Evolutionary conservation across 2,329 filamentous ascomycete genomes (phyloP).

Genomic region (Trichocomaceae sp.): DNA sequence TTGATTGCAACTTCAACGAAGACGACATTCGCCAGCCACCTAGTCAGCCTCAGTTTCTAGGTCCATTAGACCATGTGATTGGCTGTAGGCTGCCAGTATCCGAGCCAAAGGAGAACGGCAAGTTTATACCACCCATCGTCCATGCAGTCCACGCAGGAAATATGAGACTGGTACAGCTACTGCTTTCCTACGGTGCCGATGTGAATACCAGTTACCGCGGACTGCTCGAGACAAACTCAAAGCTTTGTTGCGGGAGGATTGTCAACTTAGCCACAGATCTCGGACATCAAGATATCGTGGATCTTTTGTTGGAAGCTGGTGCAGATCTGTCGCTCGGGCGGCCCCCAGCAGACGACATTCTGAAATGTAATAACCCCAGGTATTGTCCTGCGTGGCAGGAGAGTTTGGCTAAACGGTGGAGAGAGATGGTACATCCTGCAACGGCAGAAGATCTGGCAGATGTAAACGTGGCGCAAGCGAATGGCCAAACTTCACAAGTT

Average conservation of each 20-base stretch:
- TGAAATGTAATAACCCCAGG: neutral
- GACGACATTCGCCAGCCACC: neutral
- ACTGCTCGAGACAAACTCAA: neutral
- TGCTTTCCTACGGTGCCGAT: slow-evolving; percentile 3
- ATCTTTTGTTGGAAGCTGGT: neutral
- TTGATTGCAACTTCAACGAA: neutral
- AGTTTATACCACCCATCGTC: slow-evolving; percentile 2
- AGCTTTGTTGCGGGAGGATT: slow-evolving; percentile 1
- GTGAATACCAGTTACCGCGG: neutral
- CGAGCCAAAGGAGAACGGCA: neutral
- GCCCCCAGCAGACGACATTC: neutral
- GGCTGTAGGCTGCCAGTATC: too few species aligned
- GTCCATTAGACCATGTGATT: too few species aligned
- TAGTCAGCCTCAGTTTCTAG: neutral
- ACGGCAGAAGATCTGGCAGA: too few species aligned
- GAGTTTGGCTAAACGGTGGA: too few species aligned
- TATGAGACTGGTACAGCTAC: neutral
- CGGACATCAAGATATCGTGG: neutral
- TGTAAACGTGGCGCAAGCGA: too few species aligned
- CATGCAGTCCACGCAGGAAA: neutral
- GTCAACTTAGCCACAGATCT: neutral
- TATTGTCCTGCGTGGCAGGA: neutral
- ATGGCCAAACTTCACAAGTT: too few species aligned
- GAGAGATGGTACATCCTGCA: too few species aligned
- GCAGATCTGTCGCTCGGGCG: neutral